These are phyloP conservation scores for Fraxinus nigra DNA, from an alignment of 305 asterid species.

Conservation along the genomic window DNA sequence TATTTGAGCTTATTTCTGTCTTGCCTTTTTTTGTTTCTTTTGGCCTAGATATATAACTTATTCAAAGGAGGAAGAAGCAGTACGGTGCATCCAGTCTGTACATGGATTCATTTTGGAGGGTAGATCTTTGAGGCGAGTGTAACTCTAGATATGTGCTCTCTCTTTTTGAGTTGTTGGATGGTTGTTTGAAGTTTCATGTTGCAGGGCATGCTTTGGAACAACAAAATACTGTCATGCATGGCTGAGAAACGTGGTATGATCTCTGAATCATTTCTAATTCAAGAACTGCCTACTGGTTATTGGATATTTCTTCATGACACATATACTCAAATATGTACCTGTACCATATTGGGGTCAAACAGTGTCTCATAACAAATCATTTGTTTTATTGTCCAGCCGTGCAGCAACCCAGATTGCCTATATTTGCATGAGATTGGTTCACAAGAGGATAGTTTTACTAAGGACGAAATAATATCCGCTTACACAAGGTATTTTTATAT, in stretches of 20 bases:
- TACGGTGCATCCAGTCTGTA: constrained; percentile 89
- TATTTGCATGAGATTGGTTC: constrained; percentile 93
- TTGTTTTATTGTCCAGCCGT: constrained; percentile 63
- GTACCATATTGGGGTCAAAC: constrained; percentile 5
- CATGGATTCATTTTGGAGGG: constrained; percentile 88
- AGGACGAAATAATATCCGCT: constrained; percentile 91
- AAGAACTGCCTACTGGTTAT: background rate
- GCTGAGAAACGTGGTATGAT: constrained; percentile 86
- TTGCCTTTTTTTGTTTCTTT: constrained; percentile 19
- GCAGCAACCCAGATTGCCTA: constrained; percentile 91
- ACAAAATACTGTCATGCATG: constrained; percentile 99
- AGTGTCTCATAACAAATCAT: constrained; percentile 15
- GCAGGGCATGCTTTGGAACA: constrained; percentile 99
- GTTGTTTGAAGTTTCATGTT: constrained; percentile 30
- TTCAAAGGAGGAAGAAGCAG: constrained; percentile 90
- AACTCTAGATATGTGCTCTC: constrained; percentile 8
- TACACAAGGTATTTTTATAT: constrained; percentile 63
- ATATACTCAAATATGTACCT: constrained; percentile 11
- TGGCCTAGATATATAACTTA: constrained; percentile 81
- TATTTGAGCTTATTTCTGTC: constrained; percentile 9
- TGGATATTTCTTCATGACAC: constrained; percentile 4
- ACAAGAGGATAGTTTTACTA: constrained; percentile 89
- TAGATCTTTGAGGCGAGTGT: constrained; percentile 67
- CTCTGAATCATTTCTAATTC: constrained; percentile 18
- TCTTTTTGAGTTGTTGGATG: constrained; percentile 9